phyloP scores from a whole-genome alignment of 768 basidiomycete genomes.

The Grammothele lineata region DNA sequence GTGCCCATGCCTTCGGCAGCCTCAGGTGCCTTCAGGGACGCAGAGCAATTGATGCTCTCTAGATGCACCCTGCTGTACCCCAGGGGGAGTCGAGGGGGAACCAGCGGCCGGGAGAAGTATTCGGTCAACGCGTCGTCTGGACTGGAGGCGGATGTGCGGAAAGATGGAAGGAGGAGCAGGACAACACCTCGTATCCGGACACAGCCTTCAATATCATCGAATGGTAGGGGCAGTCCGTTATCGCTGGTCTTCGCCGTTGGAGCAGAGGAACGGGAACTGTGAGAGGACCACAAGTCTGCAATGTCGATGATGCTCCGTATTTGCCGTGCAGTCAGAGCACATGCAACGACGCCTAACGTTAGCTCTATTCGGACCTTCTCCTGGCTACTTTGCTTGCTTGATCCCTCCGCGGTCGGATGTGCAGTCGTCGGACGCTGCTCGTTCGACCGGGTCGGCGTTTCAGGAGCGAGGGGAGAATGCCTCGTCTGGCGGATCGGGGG shows the following conservation, averaged over 20 bases:
- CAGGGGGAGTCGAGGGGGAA: conserved; percentile 45
- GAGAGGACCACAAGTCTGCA: conserved; percentile 17
- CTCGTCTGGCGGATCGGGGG: conserved; percentile 21
- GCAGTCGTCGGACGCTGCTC: too few species aligned
- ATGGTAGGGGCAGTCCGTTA: conserved; percentile 3
- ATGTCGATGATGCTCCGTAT: conserved; percentile 43
- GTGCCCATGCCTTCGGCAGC: neutral
- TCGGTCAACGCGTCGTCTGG: conserved; percentile 20
- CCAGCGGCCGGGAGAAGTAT: conserved; percentile 59
- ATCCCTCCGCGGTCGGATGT: too few species aligned
- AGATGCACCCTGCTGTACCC: conserved; percentile 47
- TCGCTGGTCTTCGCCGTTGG: too few species aligned
- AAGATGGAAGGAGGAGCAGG: conserved; percentile 41
- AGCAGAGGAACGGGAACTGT: neutral
- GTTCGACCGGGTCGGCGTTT: too few species aligned
- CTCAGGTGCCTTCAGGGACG: conserved; percentile 10
- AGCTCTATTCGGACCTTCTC: conserved; percentile 31
- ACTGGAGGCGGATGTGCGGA: conserved; percentile 11
- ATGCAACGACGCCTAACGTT: conserved; percentile 48
- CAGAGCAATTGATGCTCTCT: conserved; percentile 21
- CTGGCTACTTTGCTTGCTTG: too few species aligned
- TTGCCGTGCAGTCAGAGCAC: conserved; percentile 54
- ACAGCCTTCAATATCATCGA: conserved; percentile 30
- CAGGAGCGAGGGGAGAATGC: too few species aligned
- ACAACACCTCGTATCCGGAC: conserved; percentile 42